Base-by-base conservation (phyloP, 1,284 basidiomycete species). In the Pterulicium gracile region DNA sequence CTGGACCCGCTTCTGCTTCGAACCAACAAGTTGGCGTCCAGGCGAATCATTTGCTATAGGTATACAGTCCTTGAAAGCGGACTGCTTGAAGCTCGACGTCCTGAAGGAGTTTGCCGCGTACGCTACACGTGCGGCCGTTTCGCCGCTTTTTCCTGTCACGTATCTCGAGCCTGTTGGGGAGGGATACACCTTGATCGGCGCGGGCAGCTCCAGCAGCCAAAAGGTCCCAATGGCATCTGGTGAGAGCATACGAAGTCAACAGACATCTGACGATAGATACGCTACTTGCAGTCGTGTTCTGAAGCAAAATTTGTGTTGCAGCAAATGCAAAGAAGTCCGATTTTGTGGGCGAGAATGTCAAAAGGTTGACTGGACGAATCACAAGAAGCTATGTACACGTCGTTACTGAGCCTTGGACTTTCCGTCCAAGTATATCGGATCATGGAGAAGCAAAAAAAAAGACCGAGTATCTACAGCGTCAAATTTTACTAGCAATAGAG, bases 321-420 rank as follows among this genome's bases (percentile, higher is more conserved):
- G 57, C 5, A 53, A 50, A 34, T 75, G 72, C 50, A 63, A 62
- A 56, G 55, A 49, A 12, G 60, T 53, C 22, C 58, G 51, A 41
- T 75, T 72, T 46, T 74, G 72, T 50, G 69, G 67, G 4, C 53
- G 47, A 45, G 60, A 53, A 4, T 74, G 73, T 44, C 73, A 75
- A 50, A 66, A 59, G 46, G 55, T 54, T 35, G 61, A 74, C 47
- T 75, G 73, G 72, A 68, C 65, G 43, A 47, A 20, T 14, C 73
- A 72, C 50, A 67, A 67, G 52, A 53, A 46, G 27, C 21, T 19
- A 21, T 62, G 61, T 4, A 15, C 27, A n/a, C n/a, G n/a, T n/a
- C n/a, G n/a, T n/a, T n/a, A n/a, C n/a, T n/a, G n/a, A n/a, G n/a
- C n/a, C n/a, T n/a, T n/a, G n/a, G n/a, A n/a, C n/a, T n/a, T n/a